A percentile compares a stretch with the other conserved stretches of the same genome.
Evolutionary conservation across 495 filamentous ascomycete genomes (phyloP).

Genomic region (Aspergillus panamensis): DNA sequence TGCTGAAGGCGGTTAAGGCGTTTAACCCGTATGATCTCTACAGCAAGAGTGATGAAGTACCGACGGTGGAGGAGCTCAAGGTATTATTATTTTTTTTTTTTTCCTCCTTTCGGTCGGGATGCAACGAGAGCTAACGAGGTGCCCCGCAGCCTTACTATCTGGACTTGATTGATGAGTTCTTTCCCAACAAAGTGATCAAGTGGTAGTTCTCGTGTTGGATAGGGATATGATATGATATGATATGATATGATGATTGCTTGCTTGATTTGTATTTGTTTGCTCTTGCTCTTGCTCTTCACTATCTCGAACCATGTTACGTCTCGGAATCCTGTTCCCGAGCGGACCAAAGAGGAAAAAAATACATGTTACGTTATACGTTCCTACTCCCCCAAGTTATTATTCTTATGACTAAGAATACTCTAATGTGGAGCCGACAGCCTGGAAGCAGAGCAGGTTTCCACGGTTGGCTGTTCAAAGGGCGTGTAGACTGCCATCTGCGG

Average conservation of each 20-base stretch:
- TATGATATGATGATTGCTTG: background rate
- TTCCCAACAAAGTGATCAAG: conserved; percentile 69
- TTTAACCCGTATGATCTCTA: conserved; percentile 93
- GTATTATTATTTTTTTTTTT: conserved; percentile 30
- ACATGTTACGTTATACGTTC: no score
- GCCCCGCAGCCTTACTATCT: conserved; percentile 75
- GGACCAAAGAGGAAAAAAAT: no score
- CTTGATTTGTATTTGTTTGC: background rate
- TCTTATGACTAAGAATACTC: no score
- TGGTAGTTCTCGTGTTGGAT: conserved; percentile 51
- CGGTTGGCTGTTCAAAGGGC: no score
- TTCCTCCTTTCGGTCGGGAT: background rate
- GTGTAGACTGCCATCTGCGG: no score
- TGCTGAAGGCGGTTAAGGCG: conserved; percentile 75
- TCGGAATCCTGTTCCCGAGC: no score
- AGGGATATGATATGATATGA: background rate
- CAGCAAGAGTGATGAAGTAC: conserved; percentile 82
- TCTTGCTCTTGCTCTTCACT: no score
- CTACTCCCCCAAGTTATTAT: no score
- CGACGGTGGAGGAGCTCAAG: conserved; percentile 70
- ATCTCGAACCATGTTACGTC: no score
- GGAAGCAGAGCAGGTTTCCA: no score
- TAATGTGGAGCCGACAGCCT: no score
- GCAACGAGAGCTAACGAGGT: background rate
- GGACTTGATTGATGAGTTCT: conserved; percentile 82